phyloP scores from a whole-genome alignment of 2,329 filamentous ascomycete species.

The Botrytis fragariae region DNA sequence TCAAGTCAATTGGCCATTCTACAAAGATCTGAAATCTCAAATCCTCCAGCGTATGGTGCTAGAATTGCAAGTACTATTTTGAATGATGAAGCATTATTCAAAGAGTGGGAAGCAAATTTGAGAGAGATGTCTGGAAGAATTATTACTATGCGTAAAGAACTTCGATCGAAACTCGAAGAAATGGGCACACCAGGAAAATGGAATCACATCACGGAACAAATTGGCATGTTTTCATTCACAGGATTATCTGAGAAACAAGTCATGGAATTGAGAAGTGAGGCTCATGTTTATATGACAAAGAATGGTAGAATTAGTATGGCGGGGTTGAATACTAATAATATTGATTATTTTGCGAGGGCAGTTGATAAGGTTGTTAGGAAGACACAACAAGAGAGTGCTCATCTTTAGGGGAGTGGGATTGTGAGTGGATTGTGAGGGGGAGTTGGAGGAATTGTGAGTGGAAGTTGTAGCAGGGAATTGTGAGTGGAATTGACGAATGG shows the following conservation, averaged over 20 bases:
- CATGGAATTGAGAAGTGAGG: conserved; percentile 63
- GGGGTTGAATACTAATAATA: conserved; percentile 86
- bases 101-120: conserved; percentile 86
- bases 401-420: background rate
- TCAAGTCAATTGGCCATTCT: conserved; percentile 88
- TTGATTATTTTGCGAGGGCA: conserved; percentile 90
- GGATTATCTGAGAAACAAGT: conserved; percentile 75
- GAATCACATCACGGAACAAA: conserved; percentile 98
- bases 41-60: conserved; percentile 91
- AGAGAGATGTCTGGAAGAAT: conserved; percentile 94
- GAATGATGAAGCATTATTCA: conserved; percentile 78
- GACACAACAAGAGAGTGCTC: conserved; percentile 23
- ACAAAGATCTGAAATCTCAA: conserved; percentile 95
- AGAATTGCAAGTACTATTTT: conserved; percentile 81
- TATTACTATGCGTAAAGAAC: conserved; percentile 79
- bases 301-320: conserved; percentile 99
- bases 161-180: conserved; percentile 78
- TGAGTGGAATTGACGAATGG: no score
- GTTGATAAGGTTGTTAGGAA: conserved; percentile 74
- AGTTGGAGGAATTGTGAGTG: no score
- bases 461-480: no score
- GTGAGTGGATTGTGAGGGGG: no score
- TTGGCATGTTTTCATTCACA: conserved; percentile 98
- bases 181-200: conserved; percentile 84
- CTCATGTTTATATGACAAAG: conserved; percentile 90